A percentile compares a stretch with the other conserved stretches of the same genome.
Evolutionary conservation across 768 basidiomycete genomes (phyloP).

Genomic region (Suillus sp.): DNA sequence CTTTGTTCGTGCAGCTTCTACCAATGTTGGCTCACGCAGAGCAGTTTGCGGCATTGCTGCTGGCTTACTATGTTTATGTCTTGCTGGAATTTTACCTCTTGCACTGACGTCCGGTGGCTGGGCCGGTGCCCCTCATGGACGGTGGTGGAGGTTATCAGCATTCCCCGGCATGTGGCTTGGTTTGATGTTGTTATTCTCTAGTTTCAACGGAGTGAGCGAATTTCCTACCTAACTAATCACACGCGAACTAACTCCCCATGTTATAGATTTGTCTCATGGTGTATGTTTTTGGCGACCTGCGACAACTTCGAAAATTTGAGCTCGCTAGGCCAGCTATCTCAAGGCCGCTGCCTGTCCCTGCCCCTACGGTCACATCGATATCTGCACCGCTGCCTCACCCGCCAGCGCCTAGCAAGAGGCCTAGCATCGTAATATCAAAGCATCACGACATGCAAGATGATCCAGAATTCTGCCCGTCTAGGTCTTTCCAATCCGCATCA

Average conservation of each 20-base stretch:
- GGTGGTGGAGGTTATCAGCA: slow-evolving; percentile 61
- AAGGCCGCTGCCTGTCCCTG: slow-evolving; percentile 33
- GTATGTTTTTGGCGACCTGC: slow-evolving; percentile 77
- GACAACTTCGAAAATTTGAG: slow-evolving; percentile 78
- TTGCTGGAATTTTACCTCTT: slow-evolving; percentile 52
- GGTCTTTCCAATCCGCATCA: slow-evolving; percentile 18
- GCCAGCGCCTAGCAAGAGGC: neutral
- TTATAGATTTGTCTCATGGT: slow-evolving; percentile 66
- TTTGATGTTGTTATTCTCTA: slow-evolving; percentile 58
- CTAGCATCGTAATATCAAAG: neutral
- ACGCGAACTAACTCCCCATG: neutral
- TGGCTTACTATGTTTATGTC: slow-evolving; percentile 51
- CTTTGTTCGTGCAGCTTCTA: slow-evolving; percentile 69
- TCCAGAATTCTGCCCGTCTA: slow-evolving; percentile 15
- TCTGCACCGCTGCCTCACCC: slow-evolving; percentile 18
- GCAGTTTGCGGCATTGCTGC: slow-evolving; percentile 71
- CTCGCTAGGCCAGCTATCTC: slow-evolving; percentile 71
- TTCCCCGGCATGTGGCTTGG: slow-evolving; percentile 75
- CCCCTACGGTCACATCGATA: slow-evolving; percentile 11
- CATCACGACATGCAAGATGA: slow-evolving; percentile 6
- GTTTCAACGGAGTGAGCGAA: slow-evolving; percentile 61
- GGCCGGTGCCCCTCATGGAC: slow-evolving; percentile 30
- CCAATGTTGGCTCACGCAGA: slow-evolving; percentile 67
- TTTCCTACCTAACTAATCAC: slow-evolving; percentile 1
- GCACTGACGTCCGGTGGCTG: slow-evolving; percentile 49